Base-by-base conservation (phyloP, 2,329 filamentous ascomycete genomes). In the Trichoderma sp. region DNA sequence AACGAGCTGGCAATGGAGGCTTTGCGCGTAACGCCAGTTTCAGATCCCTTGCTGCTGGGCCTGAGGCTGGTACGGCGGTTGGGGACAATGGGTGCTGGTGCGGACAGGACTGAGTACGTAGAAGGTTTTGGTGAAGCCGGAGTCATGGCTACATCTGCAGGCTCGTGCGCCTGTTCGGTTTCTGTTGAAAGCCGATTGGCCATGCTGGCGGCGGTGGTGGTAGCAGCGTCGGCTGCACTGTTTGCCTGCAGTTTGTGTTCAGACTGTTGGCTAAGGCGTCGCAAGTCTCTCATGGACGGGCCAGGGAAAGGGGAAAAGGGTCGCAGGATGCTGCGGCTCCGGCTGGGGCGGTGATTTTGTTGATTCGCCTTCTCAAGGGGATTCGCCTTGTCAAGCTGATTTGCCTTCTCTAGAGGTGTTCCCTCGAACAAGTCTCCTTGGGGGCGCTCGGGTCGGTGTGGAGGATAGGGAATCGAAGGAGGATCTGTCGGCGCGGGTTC, bases 1-100 rank as follows among this genome's bases (percentile, higher is more conserved):
- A 56, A 68, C 49, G 80, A 81, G 65, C 80, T 79, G 72, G 82
- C 83, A 3, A 79, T 75, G 0, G 81, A 80, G 1, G 76, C 55
- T 34, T 72, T 77, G 66, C 75, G 76, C 37, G 70, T 72, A 32
- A 73, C 59, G n/a, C 71, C 71, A 18, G 74, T 69, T 68, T 68
- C 71, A 7, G 69, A 56, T 11, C 51, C 34, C 21, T 63, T 39
- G 34, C 51, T 52, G 37, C 24, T 34, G 8, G 59, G 32, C 51
- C 63, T 63, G 16, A 10, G 24, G 64, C 63, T 59, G 21, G 56
- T 32, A 3, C 59, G 69, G n/a, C 69, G 69, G n/a, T 28, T 54
- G 18, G 69, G 69, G 28, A 68, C 39, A 34, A 54, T 18, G 4
- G 69, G 59, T 28, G 51, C 32, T 3, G 66, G 43, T 18, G 66